Evolutionary conservation across 2,329 filamentous ascomycete genomes (phyloP), one percentile per base, ranked within the genome.

Genomic region (Bipolaris sorokiniana): DNA sequence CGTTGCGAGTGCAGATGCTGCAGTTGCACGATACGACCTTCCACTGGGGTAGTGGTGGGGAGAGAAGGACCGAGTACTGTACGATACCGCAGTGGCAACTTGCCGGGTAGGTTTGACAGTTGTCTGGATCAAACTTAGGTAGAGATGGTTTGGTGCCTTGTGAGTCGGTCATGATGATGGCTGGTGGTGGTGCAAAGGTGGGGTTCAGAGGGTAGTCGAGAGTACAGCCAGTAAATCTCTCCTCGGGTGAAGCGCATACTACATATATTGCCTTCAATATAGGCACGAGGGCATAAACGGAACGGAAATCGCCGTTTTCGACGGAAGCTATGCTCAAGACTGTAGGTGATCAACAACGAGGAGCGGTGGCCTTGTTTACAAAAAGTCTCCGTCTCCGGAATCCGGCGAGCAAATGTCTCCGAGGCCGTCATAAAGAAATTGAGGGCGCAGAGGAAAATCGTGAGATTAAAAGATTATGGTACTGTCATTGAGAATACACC

Each of bases 21-120:
- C 83, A 85, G 68, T 80, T 83, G 76, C 84, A 86, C 37, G 78
- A 66, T 33, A 80, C 49, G 2, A 83, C 76, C 54, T 76, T 71
- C 58, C 80, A 74, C 57, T 80, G 70, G 9, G 78, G 73, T 26
- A 85, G 74, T 16, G 82, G 78, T 31, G 82, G 82, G 33, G 79
- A 80, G 49, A 85, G 76, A 9, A 76, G 80, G 20, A 83, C 73
- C 4, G 77, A 76, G 66, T 83, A 81, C 61, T 78, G 75, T 62
- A 86, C 77, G 53, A 78, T 78, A 46, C 83, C 82, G 70, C 83
- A 86, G 69, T 85, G 83, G 63, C 83, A 85, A 47, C 45, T 54
- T 23, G 53, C 78, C 78, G 6, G 75, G 80, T 50, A 54, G 3
- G 46, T 36, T 28, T 58, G 34, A 23, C 34, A 48, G 16, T 44